Percentiles rank a stretch among this genome's conserved stretches.
phyloP scores from a whole-genome alignment of 257 asterid species.

The Verbascum thapsus region DNA sequence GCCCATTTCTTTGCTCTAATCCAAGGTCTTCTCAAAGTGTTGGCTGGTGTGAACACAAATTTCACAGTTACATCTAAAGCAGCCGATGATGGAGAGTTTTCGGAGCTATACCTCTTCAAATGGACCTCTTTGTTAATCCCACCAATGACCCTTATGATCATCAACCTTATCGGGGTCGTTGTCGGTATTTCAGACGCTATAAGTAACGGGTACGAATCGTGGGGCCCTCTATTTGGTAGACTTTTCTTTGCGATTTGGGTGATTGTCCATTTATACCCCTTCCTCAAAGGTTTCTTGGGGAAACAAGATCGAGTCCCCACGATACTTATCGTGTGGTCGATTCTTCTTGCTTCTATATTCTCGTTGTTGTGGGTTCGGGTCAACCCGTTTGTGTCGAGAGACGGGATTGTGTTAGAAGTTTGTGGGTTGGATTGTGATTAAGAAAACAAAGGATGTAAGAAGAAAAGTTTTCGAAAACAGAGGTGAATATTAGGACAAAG shows the following conservation, averaged over 20 bases:
- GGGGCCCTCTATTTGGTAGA: conserved; percentile 95
- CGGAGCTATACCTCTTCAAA: conserved; percentile 88
- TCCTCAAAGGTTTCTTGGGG: conserved; percentile 98
- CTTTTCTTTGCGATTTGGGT: conserved; percentile 96
- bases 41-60: conserved; percentile 88
- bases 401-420: conserved; percentile 73
- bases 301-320: conserved; percentile 82
- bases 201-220: conserved; percentile 84
- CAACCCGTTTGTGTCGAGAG: conserved; percentile 72
- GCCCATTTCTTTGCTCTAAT: conserved; percentile 87
- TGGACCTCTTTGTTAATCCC: conserved; percentile 95
- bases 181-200: conserved; percentile 90
- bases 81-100: conserved; percentile 87
- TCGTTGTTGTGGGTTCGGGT: conserved; percentile 89
- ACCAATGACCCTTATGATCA: conserved; percentile 78
- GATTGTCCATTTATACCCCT: conserved; percentile 87
- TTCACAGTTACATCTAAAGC: conserved; percentile 97
- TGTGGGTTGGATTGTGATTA: conserved; percentile 94
- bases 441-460: conserved; percentile 31
- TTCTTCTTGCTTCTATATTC: conserved; percentile 90
- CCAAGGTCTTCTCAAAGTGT: conserved; percentile 93
- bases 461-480: conserved; percentile 21
- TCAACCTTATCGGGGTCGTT: conserved; percentile 82
- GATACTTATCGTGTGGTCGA: conserved; percentile 89
- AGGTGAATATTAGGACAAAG: conserved; percentile 32